Conservation (phyloP, 768 basidiomycete species). For the Rhizopogon salebrosus region DNA sequence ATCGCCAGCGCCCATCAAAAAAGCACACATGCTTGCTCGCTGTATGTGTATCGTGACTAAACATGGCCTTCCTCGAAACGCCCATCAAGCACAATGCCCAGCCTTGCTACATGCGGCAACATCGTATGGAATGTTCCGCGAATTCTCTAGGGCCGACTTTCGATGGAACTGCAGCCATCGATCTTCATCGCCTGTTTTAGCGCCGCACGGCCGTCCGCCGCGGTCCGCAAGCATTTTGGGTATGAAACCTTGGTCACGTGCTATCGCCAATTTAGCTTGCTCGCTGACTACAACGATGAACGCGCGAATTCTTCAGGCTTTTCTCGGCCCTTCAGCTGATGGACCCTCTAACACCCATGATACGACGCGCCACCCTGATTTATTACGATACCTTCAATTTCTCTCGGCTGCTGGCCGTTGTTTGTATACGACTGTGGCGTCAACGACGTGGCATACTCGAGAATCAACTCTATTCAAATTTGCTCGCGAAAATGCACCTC, state of each 20-base stretch:
- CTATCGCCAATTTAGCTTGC: slow-evolving; percentile 1
- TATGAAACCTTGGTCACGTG: slow-evolving; percentile 3
- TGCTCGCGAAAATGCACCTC: no score
- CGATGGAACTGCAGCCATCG: slow-evolving; percentile 7
- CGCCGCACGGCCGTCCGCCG: slow-evolving; percentile 13
- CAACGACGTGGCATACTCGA: not conserved
- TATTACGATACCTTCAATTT: not conserved
- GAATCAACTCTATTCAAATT: no score
- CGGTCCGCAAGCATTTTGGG: slow-evolving; percentile 3
- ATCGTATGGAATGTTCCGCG: slow-evolving; percentile 7
- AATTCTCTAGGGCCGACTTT: slow-evolving; percentile 11
- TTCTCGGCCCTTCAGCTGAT: not conserved
- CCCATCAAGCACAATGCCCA: slow-evolving; percentile 5
- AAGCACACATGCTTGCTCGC: slow-evolving; percentile 1
- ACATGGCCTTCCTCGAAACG: not conserved
- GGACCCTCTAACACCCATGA: not conserved
- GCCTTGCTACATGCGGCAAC: slow-evolving; percentile 8
- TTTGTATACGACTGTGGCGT: not conserved
- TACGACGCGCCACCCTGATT: not conserved
- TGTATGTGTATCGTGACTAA: slow-evolving; percentile 2
- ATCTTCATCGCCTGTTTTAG: slow-evolving; percentile 1
- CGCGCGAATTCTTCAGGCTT: slow-evolving; percentile 4
- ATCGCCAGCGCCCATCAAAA: slow-evolving; percentile 5
- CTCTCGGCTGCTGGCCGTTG: no score
- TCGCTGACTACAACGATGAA: slow-evolving; percentile 20